phyloP scores from a whole-genome alignment of 2,329 filamentous ascomycete genomes.

The Epichloe amarillans region DNA sequence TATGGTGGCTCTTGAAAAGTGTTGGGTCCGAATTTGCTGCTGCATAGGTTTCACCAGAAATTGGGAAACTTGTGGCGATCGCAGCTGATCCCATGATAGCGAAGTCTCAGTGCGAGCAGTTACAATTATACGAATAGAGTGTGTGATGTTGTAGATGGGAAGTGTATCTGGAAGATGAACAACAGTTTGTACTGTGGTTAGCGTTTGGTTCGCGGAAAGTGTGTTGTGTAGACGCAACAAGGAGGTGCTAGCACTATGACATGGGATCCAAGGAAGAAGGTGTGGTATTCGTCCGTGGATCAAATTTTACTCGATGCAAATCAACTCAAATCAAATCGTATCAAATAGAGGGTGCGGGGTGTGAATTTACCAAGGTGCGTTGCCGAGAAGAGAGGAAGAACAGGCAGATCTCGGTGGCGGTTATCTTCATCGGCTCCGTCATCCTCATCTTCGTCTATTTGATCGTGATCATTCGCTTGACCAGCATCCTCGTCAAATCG shows the following conservation, averaged over 20 bases:
- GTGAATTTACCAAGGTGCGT: constrained; percentile 52
- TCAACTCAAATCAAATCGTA: not conserved
- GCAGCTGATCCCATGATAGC: constrained; percentile 84
- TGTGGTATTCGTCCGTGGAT: not conserved
- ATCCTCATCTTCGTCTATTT: constrained; percentile 29
- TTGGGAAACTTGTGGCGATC: constrained; percentile 90
- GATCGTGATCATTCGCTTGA: constrained; percentile 34
- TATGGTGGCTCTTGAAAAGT: constrained; percentile 75
- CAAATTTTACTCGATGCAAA: not conserved
- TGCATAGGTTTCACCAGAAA: constrained; percentile 94
- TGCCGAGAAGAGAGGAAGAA: constrained; percentile 69
- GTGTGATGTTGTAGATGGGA: constrained; percentile 81
- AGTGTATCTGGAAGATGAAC: constrained; percentile 51
- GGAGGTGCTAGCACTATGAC: not conserved
- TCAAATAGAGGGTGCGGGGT: too few relatives aligned
- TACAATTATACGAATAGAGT: constrained; percentile 76
- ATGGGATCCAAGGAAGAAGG: not conserved
- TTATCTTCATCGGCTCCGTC: constrained; percentile 28
- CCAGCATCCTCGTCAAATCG: constrained; percentile 31
- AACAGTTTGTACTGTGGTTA: not conserved
- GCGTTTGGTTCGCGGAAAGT: not conserved
- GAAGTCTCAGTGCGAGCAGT: constrained; percentile 81
- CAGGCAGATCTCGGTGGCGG: constrained; percentile 22
- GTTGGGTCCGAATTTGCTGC: constrained; percentile 68
- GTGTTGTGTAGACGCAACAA: not conserved